Percentiles rank a stretch among this genome's conserved stretches.
phyloP scores from a whole-genome alignment of 495 filamentous ascomycete genomes.

The Lophiotrema nucula region DNA sequence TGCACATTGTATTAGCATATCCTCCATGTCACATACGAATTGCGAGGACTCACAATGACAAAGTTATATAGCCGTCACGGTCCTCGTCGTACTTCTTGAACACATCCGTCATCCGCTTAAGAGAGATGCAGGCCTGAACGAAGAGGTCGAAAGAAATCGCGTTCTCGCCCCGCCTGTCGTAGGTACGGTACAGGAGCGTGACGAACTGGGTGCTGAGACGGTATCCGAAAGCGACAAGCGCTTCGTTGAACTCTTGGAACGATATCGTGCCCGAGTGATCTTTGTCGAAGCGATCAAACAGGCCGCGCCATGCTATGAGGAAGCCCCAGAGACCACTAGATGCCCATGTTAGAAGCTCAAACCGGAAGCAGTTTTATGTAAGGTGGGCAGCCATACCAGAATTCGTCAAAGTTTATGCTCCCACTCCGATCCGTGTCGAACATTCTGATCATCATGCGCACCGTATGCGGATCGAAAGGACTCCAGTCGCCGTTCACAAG shows the following conservation, averaged over 20 bases:
- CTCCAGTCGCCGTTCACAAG: constrained; percentile 96
- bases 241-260: constrained; percentile 83
- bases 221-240: constrained; percentile 92
- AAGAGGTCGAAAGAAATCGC: constrained; percentile 93
- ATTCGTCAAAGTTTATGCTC: constrained; percentile 91
- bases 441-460: constrained; percentile 98
- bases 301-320: constrained; percentile 84
- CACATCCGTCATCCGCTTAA: constrained; percentile 98
- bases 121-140: constrained; percentile 92
- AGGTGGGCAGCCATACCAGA: constrained; percentile 54
- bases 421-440: constrained; percentile 89
- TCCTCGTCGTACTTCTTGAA: constrained; percentile 99
- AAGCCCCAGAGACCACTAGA: constrained; percentile 78
- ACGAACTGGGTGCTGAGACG: constrained; percentile 81
- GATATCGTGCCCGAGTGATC: constrained; percentile 85
- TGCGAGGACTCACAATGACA: constrained; percentile 44
- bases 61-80: constrained; percentile 68
- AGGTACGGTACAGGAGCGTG: constrained; percentile 71
- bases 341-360: background rate
- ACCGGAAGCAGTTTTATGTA: background rate
- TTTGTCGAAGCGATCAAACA: constrained; percentile 94
- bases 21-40: background rate
- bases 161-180: constrained; percentile 50
- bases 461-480: constrained; percentile 91
- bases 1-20: constrained; percentile 13